Percentiles rank a stretch among this genome's conserved stretches.
These are phyloP conservation scores for Trametes cubensis DNA, from an alignment of 768 basidiomycete species.

Conservation along the genomic window DNA sequence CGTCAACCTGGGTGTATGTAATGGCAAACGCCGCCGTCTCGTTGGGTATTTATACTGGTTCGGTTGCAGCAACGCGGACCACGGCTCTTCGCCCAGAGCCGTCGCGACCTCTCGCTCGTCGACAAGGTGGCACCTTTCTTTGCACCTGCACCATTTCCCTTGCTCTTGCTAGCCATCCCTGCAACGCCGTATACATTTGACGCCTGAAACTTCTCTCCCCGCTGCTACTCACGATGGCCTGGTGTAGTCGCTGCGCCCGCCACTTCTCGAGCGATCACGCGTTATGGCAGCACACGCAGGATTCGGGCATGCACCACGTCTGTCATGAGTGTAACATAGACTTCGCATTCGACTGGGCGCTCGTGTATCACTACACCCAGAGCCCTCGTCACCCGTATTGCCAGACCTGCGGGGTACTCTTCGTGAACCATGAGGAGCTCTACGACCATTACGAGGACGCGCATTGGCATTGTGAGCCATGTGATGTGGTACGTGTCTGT, in stretches of 20 bases:
- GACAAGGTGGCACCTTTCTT: no score
- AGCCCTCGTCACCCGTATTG: constrained; percentile 56
- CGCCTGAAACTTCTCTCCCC: no score
- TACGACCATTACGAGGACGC: constrained; percentile 30
- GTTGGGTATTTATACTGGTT: no score
- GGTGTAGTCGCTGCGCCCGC: constrained; percentile 33
- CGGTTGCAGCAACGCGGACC: no score
- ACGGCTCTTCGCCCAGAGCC: no score
- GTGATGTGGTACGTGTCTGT: background rate
- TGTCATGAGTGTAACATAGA: constrained; percentile 52
- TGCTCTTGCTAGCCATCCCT: no score
- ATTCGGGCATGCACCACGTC: constrained; percentile 41
- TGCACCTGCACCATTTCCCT: no score
- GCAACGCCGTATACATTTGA: no score
- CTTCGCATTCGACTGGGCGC: constrained; percentile 42
- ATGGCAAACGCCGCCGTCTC: no score
- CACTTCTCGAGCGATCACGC: constrained; percentile 27
- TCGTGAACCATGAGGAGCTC: constrained; percentile 42
- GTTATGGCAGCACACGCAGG: constrained; percentile 31
- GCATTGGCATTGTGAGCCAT: background rate
- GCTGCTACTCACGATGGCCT: background rate
- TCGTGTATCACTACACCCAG: constrained; percentile 56
- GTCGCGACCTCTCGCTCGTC: no score
- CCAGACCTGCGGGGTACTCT: constrained; percentile 50
- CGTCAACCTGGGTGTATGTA: no score